Conservation (phyloP, 495 filamentous ascomycete genomes). For the Trichoderma asperelloides region DNA sequence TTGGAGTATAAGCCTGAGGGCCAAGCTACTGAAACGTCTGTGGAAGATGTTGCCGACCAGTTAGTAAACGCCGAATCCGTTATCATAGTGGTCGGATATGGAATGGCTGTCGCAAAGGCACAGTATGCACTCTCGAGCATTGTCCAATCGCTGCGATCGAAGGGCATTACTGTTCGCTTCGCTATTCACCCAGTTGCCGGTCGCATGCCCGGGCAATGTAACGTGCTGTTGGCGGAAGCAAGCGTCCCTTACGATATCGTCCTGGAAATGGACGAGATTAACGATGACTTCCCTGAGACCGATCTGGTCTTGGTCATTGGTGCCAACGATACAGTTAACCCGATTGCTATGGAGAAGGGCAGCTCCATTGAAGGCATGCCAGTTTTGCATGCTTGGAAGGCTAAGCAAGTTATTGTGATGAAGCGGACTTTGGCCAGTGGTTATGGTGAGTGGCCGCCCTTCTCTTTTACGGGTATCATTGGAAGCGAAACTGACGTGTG, state of each 20-base stretch:
- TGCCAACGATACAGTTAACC: slow-evolving; percentile 80
- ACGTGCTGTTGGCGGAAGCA: slow-evolving; percentile 73
- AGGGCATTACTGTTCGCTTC: slow-evolving; percentile 70
- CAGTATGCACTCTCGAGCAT: slow-evolving; percentile 80
- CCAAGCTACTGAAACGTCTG: slow-evolving; percentile 56
- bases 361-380: slow-evolving; percentile 80
- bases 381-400: slow-evolving; percentile 80
- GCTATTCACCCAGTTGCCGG: slow-evolving; percentile 79
- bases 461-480: not conserved
- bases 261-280: slow-evolving; percentile 85
- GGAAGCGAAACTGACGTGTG: slow-evolving; percentile 6
- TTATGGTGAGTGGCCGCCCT: slow-evolving; percentile 48
- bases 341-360: slow-evolving; percentile 69
- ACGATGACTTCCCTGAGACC: slow-evolving; percentile 73
- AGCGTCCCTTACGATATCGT: slow-evolving; percentile 79
- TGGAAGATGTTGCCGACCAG: slow-evolving; percentile 67
- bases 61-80: slow-evolving; percentile 63
- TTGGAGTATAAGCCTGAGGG: slow-evolving; percentile 66
- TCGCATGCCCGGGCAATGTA: slow-evolving; percentile 81
- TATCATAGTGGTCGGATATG: slow-evolving; percentile 77
- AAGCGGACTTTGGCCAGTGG: slow-evolving; percentile 74
- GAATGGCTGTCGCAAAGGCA: slow-evolving; percentile 82
- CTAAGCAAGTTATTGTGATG: slow-evolving; percentile 81
- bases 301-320: slow-evolving; percentile 81
- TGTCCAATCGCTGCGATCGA: slow-evolving; percentile 54